phyloP scores from a whole-genome alignment of 495 filamentous ascomycete species.

The Pseudevernia furfuracea region DNA sequence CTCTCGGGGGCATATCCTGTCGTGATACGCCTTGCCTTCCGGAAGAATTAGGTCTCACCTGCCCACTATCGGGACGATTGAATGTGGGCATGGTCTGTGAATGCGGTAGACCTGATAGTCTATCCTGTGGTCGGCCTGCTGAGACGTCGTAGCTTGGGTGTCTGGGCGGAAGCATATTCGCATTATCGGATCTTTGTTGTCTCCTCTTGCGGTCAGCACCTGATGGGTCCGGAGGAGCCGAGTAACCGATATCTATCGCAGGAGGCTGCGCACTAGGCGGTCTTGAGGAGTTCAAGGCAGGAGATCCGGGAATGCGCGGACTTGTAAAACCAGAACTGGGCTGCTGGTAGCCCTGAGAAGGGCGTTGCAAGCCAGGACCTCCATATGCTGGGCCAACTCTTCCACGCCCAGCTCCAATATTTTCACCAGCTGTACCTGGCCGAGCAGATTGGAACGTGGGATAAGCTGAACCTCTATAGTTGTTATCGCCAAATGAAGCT shows the following conservation, averaged over 20 bases:
- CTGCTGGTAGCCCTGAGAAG: conserved; percentile 36
- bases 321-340: conserved; percentile 31
- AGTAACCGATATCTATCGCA: conserved; percentile 47
- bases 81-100: conserved; percentile 19
- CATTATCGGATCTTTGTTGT: conserved; percentile 28
- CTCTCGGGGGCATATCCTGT: conserved; percentile 17
- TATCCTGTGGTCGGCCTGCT: conserved; percentile 13
- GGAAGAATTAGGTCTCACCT: conserved; percentile 6
- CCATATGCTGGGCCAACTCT: conserved; percentile 16
- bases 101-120: conserved; percentile 22
- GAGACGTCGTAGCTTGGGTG: conserved; percentile 20
- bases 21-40: conserved; percentile 13
- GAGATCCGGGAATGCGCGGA: conserved; percentile 15
- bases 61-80: conserved; percentile 16
- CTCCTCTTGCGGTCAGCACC: conserved; percentile 29
- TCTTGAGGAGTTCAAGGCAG: conserved; percentile 8
- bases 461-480: conserved; percentile 25
- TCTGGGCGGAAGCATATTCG: conserved; percentile 13
- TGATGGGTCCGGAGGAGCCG: conserved; percentile 42
- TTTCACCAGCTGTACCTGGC: conserved; percentile 7
- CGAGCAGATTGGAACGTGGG: conserved; percentile 17
- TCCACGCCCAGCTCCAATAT: conserved; percentile 25
- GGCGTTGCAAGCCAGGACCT: background rate
- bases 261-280: conserved; percentile 30
- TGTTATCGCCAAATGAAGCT: conserved; percentile 23